These are phyloP conservation scores for Hyphopichia fennica DNA, from an alignment of 1,139 yeast species.

Conservation along the genomic window DNA sequence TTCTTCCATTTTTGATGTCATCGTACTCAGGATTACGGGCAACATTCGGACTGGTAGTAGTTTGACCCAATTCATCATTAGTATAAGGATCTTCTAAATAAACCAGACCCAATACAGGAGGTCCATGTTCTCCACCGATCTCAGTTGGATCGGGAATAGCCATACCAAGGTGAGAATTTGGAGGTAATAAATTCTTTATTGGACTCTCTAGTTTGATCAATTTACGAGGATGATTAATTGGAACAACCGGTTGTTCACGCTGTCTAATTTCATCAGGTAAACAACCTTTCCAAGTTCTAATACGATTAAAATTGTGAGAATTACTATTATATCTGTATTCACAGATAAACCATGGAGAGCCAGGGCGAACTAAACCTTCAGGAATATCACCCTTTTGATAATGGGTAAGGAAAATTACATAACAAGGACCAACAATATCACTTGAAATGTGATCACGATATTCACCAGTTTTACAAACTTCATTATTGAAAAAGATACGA, in stretches of 20 bases:
- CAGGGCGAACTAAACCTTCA: constrained; percentile 56
- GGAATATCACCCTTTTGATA: constrained; percentile 95
- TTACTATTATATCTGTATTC: constrained; percentile 92
- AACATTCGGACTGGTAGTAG: constrained; percentile 51
- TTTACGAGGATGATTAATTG: constrained; percentile 56
- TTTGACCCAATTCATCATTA: constrained; percentile 79
- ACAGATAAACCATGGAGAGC: constrained; percentile 88
- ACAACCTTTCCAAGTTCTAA: constrained; percentile 98
- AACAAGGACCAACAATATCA: constrained; percentile 90
- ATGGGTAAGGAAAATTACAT: constrained; percentile 90
- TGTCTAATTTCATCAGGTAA: constrained; percentile 95
- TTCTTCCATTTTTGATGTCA: constrained; percentile 41
- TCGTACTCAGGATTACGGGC: constrained; percentile 62
- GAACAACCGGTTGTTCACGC: constrained; percentile 73
- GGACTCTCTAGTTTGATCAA: constrained; percentile 82
- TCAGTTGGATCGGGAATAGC: constrained; percentile 81
- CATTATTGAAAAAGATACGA: constrained; percentile 85
- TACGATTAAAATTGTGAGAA: constrained; percentile 87
- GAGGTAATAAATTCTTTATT: constrained; percentile 69
- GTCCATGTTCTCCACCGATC: constrained; percentile 74
- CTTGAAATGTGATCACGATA: constrained; percentile 90
- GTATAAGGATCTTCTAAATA: constrained; percentile 73
- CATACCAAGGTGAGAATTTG: constrained; percentile 69
- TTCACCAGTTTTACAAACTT: constrained; percentile 95
- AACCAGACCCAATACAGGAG: constrained; percentile 91